Evolutionary conservation across 208 protist species (phyloP).

Genomic region (Crithidia thermophila): DNA sequence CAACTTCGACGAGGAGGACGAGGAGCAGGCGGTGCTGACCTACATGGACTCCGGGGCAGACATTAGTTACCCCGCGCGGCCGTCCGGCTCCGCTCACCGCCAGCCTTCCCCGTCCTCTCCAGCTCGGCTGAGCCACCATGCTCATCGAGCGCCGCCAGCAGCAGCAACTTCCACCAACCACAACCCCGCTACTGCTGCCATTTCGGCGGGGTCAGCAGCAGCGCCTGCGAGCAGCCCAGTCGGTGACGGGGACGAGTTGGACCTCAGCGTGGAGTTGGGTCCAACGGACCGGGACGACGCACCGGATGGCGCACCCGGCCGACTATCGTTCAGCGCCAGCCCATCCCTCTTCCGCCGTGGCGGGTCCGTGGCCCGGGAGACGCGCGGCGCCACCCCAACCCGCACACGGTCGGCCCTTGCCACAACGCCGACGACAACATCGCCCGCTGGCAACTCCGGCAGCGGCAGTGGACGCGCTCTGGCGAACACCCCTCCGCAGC

Average conservation of each 20-base stretch:
- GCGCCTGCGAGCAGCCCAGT: too few species aligned
- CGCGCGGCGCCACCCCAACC: not conserved
- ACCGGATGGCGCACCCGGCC: slow-evolving; percentile 13
- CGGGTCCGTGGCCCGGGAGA: not conserved
- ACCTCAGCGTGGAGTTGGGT: slow-evolving; percentile 10
- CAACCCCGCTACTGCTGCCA: too few species aligned
- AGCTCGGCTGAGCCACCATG: not conserved
- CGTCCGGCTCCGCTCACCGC: slow-evolving; percentile 1
- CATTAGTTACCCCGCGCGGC: slow-evolving; percentile 1
- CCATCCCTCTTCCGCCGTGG: slow-evolving; percentile 8
- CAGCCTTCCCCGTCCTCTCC: not conserved
- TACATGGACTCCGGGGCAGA: slow-evolving; percentile 45
- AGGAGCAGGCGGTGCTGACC: slow-evolving; percentile 62
- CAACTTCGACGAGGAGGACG: slow-evolving; percentile 56
- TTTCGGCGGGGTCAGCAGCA: too few species aligned
- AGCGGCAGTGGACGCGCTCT: not conserved
- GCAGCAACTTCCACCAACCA: too few species aligned
- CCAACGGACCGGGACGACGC: slow-evolving; percentile 1
- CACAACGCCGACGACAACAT: too few species aligned
- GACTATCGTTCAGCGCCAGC: slow-evolving; percentile 3
- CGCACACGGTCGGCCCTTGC: not conserved
- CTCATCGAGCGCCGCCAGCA: not conserved
- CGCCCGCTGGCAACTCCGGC: too few species aligned
- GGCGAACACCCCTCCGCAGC: not conserved
- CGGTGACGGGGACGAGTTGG: not conserved